phyloP scores from a whole-genome alignment of 2,329 filamentous ascomycete species.

The Anisogramma anomala region DNA sequence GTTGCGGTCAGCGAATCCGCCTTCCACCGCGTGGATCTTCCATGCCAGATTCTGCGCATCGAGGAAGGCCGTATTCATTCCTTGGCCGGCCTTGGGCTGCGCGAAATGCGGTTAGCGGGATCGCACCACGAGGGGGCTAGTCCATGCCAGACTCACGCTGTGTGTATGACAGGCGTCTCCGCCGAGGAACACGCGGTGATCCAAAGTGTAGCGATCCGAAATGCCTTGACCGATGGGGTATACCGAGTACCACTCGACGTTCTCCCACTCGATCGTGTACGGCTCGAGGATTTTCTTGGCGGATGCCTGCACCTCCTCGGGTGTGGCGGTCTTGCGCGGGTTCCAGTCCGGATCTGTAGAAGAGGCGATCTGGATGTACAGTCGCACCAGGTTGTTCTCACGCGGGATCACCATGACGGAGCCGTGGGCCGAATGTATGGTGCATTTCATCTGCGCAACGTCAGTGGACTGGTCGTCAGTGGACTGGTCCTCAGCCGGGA shows the following conservation, averaged over 20 bases:
- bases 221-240: conserved; percentile 69
- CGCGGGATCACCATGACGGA: conserved; percentile 73
- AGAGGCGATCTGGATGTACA: conserved; percentile 57
- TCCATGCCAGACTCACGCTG: conserved; percentile 38
- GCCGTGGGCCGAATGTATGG: conserved; percentile 61
- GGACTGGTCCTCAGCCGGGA: no score
- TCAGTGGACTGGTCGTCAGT: background rate
- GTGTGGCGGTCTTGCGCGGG: conserved; percentile 51
- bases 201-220: conserved; percentile 53
- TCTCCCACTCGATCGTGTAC: conserved; percentile 56
- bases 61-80: conserved; percentile 70
- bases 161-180: conserved; percentile 74
- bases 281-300: conserved; percentile 55
- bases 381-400: conserved; percentile 55
- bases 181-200: conserved; percentile 61
- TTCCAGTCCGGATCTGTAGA: conserved; percentile 50
- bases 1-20: conserved; percentile 63
- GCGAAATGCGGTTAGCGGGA: no score
- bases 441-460: conserved; percentile 51
- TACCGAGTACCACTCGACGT: conserved; percentile 63
- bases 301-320: conserved; percentile 50
- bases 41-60: conserved; percentile 85
- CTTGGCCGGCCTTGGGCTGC: conserved; percentile 65
- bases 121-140: no score
- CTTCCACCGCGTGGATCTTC: conserved; percentile 89